Conservation (phyloP, 139 green algal genomes). For the Chlorella sorokiniana region DNA sequence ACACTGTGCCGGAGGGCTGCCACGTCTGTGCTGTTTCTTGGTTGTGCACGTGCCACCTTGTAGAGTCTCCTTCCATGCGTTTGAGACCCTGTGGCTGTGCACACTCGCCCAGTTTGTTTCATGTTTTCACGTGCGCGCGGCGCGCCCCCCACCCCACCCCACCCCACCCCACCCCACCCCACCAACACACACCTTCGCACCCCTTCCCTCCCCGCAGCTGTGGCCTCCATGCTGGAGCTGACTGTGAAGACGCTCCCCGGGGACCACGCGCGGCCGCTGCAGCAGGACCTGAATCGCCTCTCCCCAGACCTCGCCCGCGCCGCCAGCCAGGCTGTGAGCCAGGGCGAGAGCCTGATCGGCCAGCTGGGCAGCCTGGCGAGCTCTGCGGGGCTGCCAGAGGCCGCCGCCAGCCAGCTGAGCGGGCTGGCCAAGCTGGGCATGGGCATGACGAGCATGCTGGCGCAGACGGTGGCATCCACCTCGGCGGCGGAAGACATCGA, state of each 20-base stretch:
- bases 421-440: constrained; percentile 21
- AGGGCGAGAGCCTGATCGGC: constrained; percentile 44
- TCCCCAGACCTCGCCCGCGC: constrained; percentile 39
- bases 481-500: constrained; percentile 31
- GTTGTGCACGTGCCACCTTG: too few relatives aligned
- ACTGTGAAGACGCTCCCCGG: constrained; percentile 75
- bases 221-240: constrained; percentile 67
- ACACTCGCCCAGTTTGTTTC: too few relatives aligned
- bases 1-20: too few relatives aligned
- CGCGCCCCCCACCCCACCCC: too few relatives aligned
- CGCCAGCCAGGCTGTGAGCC: constrained; percentile 18
- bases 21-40: too few relatives aligned
- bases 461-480: constrained; percentile 5
- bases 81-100: too few relatives aligned
- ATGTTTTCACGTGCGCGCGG: too few relatives aligned
- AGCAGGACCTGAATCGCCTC: constrained; percentile 61
- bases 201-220: background rate
- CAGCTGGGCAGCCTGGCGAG: constrained; percentile 35
- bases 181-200: background rate
- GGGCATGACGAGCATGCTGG: constrained; percentile 20
- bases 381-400: constrained; percentile 26
- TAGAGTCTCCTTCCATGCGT: too few relatives aligned
- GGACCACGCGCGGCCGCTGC: constrained; percentile 83
- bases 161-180: background rate
- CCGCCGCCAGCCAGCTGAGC: constrained; percentile 1